phyloP scores from a whole-genome alignment of 208 protist genomes.

The Leishmania aethiopica region DNA sequence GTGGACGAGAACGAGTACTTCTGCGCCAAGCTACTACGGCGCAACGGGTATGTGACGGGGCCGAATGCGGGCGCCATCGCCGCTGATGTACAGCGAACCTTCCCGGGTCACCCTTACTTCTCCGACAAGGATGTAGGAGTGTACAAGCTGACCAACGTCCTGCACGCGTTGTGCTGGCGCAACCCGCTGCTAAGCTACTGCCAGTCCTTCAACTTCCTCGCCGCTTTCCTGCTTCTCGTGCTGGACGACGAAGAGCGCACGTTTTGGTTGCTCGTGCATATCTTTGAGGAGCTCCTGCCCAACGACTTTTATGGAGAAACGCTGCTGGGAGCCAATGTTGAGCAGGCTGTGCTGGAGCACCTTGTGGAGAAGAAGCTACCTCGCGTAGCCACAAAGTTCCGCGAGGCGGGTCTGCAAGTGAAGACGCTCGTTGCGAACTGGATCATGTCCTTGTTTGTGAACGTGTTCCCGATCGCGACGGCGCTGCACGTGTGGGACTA shows the following conservation, averaged over 20 bases:
- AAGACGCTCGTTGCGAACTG: constrained; percentile 58
- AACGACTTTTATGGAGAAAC: constrained; percentile 77
- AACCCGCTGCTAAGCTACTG: constrained; percentile 83
- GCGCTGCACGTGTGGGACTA: constrained; percentile 70
- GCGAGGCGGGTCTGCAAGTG: constrained; percentile 44
- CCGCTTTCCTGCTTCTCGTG: constrained; percentile 59
- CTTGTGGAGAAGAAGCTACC: constrained; percentile 55
- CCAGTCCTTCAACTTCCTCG: constrained; percentile 81
- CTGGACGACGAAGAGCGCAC: constrained; percentile 70
- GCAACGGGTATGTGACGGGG: constrained; percentile 55
- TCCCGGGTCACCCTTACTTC: constrained; percentile 76
- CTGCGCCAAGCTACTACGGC: constrained; percentile 53
- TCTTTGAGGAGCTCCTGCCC: constrained; percentile 66
- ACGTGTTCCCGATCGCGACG: constrained; percentile 58
- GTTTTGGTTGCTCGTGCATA: constrained; percentile 65
- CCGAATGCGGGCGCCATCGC: constrained; percentile 47
- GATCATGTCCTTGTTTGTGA: constrained; percentile 76
- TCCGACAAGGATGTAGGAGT: constrained; percentile 51
- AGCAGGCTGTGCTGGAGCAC: constrained; percentile 54
- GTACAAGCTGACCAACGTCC: constrained; percentile 59
- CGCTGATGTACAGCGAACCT: constrained; percentile 71
- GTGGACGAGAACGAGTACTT: constrained; percentile 82
- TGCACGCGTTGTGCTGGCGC: constrained; percentile 80
- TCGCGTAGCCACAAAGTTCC: constrained; percentile 40
- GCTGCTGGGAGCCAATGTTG: constrained; percentile 65